Percentiles rank a stretch among this genome's conserved stretches.
Conservation (phyloP, 805 yeast genomes). For the Peterozyma xylosa region DNA sequence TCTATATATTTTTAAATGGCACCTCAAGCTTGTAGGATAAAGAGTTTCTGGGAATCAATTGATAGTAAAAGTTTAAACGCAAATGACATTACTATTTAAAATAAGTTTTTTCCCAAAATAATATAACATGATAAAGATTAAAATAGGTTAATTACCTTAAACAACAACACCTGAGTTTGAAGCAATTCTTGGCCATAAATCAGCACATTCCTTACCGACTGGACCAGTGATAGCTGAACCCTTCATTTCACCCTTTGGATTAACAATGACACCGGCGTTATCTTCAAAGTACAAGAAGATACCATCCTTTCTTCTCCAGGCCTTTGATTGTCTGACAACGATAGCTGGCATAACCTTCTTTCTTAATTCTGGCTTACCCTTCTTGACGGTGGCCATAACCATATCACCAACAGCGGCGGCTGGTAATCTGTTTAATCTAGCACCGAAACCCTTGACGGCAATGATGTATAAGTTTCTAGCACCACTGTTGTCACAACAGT, state of each 20-base stretch:
- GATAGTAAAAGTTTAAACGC: neutral
- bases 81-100: slow-evolving; percentile 20
- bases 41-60: too few species aligned
- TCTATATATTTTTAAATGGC: too few species aligned
- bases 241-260: slow-evolving; percentile 99
- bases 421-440: slow-evolving; percentile 99
- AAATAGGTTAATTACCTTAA: slow-evolving; percentile 33
- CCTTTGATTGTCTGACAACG: slow-evolving; percentile 97
- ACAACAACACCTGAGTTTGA: slow-evolving; percentile 99
- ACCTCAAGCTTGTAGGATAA: too few species aligned
- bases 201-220: slow-evolving; percentile 99
- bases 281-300: slow-evolving; percentile 99
- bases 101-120: slow-evolving; percentile 5
- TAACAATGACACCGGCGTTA: slow-evolving; percentile 99
- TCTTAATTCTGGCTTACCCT: slow-evolving; percentile 99
- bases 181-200: slow-evolving; percentile 99
- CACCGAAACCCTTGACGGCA: slow-evolving; percentile 99
- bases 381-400: slow-evolving; percentile 99
- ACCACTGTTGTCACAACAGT: slow-evolving; percentile 99
- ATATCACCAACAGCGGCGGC: slow-evolving; percentile 99
- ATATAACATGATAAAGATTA: too few species aligned
- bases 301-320: slow-evolving; percentile 99
- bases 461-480: slow-evolving; percentile 98
- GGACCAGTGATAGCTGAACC: slow-evolving; percentile 99
- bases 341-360: slow-evolving; percentile 99